Base-by-base conservation (phyloP, 148 eudicot genomes). In the Arbutus unedo region DNA sequence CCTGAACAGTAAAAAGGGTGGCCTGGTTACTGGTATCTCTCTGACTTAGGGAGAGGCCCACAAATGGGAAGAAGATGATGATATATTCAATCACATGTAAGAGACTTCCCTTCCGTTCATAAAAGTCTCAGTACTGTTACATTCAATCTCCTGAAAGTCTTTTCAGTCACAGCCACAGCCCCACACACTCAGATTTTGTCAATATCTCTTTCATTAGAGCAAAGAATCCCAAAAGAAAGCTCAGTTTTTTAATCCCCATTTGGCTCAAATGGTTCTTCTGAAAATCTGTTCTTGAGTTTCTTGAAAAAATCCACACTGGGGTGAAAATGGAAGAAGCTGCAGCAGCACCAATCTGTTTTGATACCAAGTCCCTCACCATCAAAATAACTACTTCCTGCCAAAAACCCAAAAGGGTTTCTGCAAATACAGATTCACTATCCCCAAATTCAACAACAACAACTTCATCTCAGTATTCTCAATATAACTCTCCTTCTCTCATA, bases 391-490 rank as follows among this genome's bases (percentile, higher is more conserved):
- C 6, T 74, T 62, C 87, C 25, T 56, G 80, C 74, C 82, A 85
- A 79, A 83, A 79, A 45, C 79, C 80, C n/a, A 55, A 41, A 55
- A 81, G 66, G 43, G 82, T 79, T 66, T 31, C 85, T 64, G 53
- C 87, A 78, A 57, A 43, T 62, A 53, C 77, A 44, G 77, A n/a
- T 38, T 54, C 82, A 74, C 48, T 25, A 55, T 43, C 82, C 14
- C 74, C 75, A 19, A 85, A 66, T 44, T 76, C 79, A 4, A 43
- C 67, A 25, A 43, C 67, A 25, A 38, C 81, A 9, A 78, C 62
- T 79, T 88, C 89, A 51, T 92, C 97, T 76, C 91, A 88, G 54
- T 93, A 85, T 45, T 92, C 97, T 76, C 91, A 88, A 60, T 93
- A 85, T 45, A 90, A 84, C 82, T 93, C 97, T 16, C 94, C 95